phyloP scores from a whole-genome alignment of 495 filamentous ascomycete species.

The Aspergillus baeticus region DNA sequence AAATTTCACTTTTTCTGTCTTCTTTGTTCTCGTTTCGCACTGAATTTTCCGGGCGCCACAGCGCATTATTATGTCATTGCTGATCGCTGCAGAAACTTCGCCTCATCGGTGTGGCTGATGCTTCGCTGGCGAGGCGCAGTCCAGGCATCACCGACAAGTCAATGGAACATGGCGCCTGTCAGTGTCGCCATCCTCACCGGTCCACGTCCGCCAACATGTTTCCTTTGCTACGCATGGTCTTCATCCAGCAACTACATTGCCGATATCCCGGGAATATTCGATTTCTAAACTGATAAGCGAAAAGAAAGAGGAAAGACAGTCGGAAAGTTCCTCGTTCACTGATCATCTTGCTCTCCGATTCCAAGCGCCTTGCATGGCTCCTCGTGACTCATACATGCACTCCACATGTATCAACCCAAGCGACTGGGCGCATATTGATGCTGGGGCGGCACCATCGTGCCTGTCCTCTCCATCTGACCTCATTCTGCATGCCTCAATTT shows the following conservation, averaged over 20 bases:
- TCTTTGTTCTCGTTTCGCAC: background rate
- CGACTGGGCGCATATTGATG: conserved; percentile 6
- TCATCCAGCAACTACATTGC: background rate
- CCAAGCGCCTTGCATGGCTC: conserved; percentile 2
- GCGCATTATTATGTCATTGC: conserved; percentile 14
- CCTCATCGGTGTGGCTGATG: conserved; percentile 23
- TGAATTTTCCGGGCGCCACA: background rate
- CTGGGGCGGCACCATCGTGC: background rate
- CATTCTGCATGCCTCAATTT: background rate
- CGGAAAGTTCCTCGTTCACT: background rate
- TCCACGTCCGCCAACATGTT: background rate
- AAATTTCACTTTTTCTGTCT: too few relatives aligned
- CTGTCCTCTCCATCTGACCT: background rate
- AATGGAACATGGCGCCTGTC: background rate
- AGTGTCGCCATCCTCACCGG: background rate
- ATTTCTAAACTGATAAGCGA: background rate
- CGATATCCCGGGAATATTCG: background rate
- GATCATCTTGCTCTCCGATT: background rate
- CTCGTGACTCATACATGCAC: conserved; percentile 6
- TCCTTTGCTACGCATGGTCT: too few relatives aligned
- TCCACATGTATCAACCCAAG: conserved; percentile 10
- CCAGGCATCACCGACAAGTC: conserved; percentile 18
- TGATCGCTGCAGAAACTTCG: conserved; percentile 23
- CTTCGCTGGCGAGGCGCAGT: conserved; percentile 18
- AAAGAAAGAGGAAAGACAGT: background rate